These are phyloP conservation scores for Cladosporium colombiae DNA, from an alignment of 2,329 filamentous ascomycete species.

Conservation along the genomic window DNA sequence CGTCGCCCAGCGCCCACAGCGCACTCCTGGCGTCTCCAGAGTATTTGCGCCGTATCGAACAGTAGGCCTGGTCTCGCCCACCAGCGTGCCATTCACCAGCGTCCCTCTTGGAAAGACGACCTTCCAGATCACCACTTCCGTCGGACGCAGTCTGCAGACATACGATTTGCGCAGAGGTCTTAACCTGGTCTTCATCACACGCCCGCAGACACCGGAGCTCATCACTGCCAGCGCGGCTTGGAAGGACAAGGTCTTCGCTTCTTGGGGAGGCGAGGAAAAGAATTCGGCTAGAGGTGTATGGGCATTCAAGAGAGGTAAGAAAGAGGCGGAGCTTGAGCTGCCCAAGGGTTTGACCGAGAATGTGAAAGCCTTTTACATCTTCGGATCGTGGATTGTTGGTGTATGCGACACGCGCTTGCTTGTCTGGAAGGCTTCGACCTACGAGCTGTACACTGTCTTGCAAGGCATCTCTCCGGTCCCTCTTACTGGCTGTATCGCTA, in stretches of 20 bases:
- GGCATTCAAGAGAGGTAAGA: slow-evolving; percentile 90
- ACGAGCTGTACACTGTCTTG: slow-evolving; percentile 89
- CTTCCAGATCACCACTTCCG: slow-evolving; percentile 95
- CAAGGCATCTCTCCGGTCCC: slow-evolving; percentile 58
- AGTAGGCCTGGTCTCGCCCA: slow-evolving; percentile 89
- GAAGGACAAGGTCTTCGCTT: slow-evolving; percentile 85
- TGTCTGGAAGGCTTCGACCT: slow-evolving; percentile 80
- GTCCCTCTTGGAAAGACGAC: slow-evolving; percentile 89
- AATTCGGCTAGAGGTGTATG: slow-evolving; percentile 70
- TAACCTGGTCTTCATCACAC: slow-evolving; percentile 88
- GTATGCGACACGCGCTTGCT: slow-evolving; percentile 75
- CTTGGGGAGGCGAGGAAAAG: slow-evolving; percentile 69
- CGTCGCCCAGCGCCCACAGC: slow-evolving; percentile 26
- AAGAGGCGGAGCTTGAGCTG: slow-evolving; percentile 71
- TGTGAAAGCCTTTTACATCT: slow-evolving; percentile 74
- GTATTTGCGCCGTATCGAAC: slow-evolving; percentile 97
- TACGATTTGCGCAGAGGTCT: slow-evolving; percentile 91
- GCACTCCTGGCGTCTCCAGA: slow-evolving; percentile 53
- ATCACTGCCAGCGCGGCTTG: slow-evolving; percentile 88
- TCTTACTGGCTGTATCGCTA: slow-evolving; percentile 77
- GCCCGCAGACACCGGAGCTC: slow-evolving; percentile 79
- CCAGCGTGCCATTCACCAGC: slow-evolving; percentile 83
- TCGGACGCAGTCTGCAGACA: slow-evolving; percentile 86
- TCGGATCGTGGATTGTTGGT: slow-evolving; percentile 89
- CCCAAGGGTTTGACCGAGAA: slow-evolving; percentile 68